Base-by-base conservation (phyloP, 2,329 filamentous ascomycete species). In the Tympanopsis confertula region DNA sequence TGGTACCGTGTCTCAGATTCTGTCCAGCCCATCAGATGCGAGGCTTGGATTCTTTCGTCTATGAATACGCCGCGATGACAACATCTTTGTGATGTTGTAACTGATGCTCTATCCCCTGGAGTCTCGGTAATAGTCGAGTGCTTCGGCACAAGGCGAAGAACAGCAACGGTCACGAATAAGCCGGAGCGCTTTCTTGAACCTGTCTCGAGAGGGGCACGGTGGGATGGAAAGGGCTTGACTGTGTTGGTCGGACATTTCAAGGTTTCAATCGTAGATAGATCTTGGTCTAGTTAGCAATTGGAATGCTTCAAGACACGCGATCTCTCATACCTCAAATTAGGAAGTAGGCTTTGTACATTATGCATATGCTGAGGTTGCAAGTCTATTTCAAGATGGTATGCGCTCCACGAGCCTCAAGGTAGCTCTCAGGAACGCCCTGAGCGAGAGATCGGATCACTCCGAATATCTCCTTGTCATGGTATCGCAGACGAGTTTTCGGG, bases 201-300 rank as follows among this genome's bases (percentile, higher is more conserved):
- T 33, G 30, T 33, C 30, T 33, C 30, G 30, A 33, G 15, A 33
- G 30, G 30, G 30, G 30, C 30, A 33, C 30, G 30, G 78, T 77
- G 82, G 85, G 80, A 78, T 94, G 83, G 86, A 81, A 76, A 79
- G 72, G 68, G 86, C 75, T 94, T 94, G 88, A 94, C 86, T 94
- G 86, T 84, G 84, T 76, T 79, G 83, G 74, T 81, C 83, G 68
- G 63, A 91, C 84, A 89, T 73, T 42, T 39, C 13, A 5, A n/a
- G n/a, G n/a, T n/a, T n/a, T n/a, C n/a, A n/a, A n/a, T n/a, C n/a
- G n/a, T n/a, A n/a, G n/a, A n/a, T n/a, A n/a, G n/a, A n/a, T n/a
- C n/a, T n/a, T n/a, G n/a, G n/a, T n/a, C n/a, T n/a, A n/a, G n/a
- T n/a, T n/a, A n/a, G n/a, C n/a, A n/a, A n/a, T n/a, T n/a, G n/a